Percentiles rank a stretch among this genome's conserved stretches.
Conservation (phyloP, 2,329 filamentous ascomycete species). For the Talaromyces amestolkiae region DNA sequence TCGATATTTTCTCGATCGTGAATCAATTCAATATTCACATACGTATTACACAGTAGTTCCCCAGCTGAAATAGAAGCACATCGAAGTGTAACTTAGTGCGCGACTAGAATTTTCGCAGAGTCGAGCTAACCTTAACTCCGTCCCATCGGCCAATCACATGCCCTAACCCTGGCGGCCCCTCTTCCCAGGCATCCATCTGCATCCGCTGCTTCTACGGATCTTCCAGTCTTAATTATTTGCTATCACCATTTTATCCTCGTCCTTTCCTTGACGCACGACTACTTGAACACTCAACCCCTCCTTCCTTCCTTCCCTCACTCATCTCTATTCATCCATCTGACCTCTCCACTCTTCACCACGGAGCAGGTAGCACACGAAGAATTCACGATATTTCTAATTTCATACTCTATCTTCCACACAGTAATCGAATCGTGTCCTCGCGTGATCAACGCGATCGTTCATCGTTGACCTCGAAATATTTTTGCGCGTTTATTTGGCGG, state of each 20-base stretch:
- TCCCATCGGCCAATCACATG: neutral
- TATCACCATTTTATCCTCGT: neutral
- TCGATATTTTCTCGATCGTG: neutral
- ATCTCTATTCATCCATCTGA: neutral
- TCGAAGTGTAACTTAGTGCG: neutral
- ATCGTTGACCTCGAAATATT: conserved; percentile 11
- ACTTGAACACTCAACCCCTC: neutral
- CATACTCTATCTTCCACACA: neutral
- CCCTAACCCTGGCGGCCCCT: neutral
- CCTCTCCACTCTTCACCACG: conserved; percentile 15
- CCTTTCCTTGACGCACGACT: neutral
- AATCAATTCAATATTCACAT: neutral
- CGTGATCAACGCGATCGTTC: conserved; percentile 2
- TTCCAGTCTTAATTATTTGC: too few relatives aligned
- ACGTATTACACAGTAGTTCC: too few relatives aligned
- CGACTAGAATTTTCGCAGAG: conserved; percentile 4
- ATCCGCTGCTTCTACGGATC: neutral
- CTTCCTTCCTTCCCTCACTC: neutral
- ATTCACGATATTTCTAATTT: neutral
- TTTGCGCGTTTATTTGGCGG: conserved; percentile 63
- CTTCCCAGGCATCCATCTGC: conserved; percentile 9
- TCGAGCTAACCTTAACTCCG: conserved; percentile 6
- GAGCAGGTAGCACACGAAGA: neutral
- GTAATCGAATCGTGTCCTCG: neutral
- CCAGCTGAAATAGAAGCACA: neutral